A percentile compares a stretch with the other conserved stretches of the same genome.
phyloP scores from a whole-genome alignment of 805 yeast species.

The Trichomonascus vanleenenianus region DNA sequence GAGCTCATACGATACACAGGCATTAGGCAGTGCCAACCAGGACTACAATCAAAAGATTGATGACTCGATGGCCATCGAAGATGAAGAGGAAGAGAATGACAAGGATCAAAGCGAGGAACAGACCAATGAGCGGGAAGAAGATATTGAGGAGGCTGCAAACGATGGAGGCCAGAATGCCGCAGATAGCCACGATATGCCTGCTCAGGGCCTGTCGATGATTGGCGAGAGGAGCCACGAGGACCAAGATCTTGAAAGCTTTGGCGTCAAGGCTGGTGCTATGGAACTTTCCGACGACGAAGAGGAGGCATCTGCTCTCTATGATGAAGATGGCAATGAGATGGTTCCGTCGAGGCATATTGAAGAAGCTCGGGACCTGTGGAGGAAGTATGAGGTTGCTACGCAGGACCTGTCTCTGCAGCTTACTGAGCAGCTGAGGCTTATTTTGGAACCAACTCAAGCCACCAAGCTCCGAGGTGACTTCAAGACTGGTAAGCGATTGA shows the following conservation, averaged over 20 bases:
- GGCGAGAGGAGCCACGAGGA: constrained; percentile 1
- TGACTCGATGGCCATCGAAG: constrained; percentile 31
- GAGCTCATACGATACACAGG: constrained; percentile 77
- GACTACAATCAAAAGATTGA: constrained; percentile 61
- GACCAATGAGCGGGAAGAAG: constrained; percentile 30
- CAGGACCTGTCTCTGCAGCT: constrained; percentile 79
- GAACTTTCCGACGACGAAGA: constrained; percentile 3
- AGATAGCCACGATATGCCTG: constrained; percentile 10
- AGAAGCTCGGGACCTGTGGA: constrained; percentile 76
- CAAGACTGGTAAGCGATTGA: constrained; percentile 92
- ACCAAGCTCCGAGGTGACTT: constrained; percentile 93
- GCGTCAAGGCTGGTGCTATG: constrained; percentile 3
- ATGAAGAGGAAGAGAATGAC: constrained; percentile 23
- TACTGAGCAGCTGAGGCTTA: constrained; percentile 87
- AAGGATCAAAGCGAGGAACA: constrained; percentile 19
- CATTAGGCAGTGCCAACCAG: constrained; percentile 79
- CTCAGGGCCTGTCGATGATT: not conserved
- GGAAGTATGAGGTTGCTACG: constrained; percentile 71
- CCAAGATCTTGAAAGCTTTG: constrained; percentile 1
- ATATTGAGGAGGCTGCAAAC: constrained; percentile 23
- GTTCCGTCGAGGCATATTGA: constrained; percentile 46
- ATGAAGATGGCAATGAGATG: constrained; percentile 14
- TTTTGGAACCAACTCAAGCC: constrained; percentile 93
- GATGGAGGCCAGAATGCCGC: constrained; percentile 26
- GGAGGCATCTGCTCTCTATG: constrained; percentile 1